These are phyloP conservation scores for Claviceps purpurea DNA, from an alignment of 2,329 filamentous ascomycete species.

Conservation along the genomic window DNA sequence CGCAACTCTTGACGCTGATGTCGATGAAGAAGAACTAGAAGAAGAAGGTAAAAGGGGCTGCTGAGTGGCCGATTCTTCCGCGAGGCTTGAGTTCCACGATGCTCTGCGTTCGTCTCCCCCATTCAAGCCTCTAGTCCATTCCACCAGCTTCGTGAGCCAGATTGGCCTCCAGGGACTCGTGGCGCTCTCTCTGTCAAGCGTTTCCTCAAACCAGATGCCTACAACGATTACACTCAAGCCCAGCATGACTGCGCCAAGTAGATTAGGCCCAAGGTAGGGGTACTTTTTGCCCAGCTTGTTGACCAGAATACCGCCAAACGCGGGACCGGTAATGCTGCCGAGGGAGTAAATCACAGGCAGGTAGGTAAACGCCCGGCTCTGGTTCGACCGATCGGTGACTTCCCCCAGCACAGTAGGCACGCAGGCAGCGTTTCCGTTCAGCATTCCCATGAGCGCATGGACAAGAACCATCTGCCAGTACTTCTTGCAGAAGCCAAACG, in stretches of 20 bases:
- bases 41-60: slow-evolving; percentile 18
- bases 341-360: slow-evolving; percentile 92
- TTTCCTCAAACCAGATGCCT: slow-evolving; percentile 77
- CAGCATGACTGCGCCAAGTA: slow-evolving; percentile 62
- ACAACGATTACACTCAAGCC: slow-evolving; percentile 59
- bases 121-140: slow-evolving; percentile 14
- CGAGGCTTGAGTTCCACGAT: slow-evolving; percentile 27
- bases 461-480: slow-evolving; percentile 78
- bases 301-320: slow-evolving; percentile 77
- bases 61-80: slow-evolving; percentile 8
- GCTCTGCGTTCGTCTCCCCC: slow-evolving; percentile 12
- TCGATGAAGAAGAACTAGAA: slow-evolving; percentile 5
- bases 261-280: slow-evolving; percentile 76
- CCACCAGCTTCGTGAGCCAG: slow-evolving; percentile 20
- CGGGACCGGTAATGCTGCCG: slow-evolving; percentile 82
- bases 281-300: slow-evolving; percentile 47
- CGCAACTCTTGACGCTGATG: slow-evolving; percentile 8
- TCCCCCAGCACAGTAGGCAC: slow-evolving; percentile 91
- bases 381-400: slow-evolving; percentile 88
- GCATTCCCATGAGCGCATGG: slow-evolving; percentile 78
- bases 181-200: slow-evolving; percentile 28
- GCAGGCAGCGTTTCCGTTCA: slow-evolving; percentile 91
- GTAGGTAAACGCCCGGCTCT: slow-evolving; percentile 87
- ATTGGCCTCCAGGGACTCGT: slow-evolving; percentile 17
- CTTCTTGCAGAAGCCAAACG: slow-evolving; percentile 74